Base-by-base conservation (phyloP, 2,329 filamentous ascomycete genomes). In the Diaporthe ilicicola region DNA sequence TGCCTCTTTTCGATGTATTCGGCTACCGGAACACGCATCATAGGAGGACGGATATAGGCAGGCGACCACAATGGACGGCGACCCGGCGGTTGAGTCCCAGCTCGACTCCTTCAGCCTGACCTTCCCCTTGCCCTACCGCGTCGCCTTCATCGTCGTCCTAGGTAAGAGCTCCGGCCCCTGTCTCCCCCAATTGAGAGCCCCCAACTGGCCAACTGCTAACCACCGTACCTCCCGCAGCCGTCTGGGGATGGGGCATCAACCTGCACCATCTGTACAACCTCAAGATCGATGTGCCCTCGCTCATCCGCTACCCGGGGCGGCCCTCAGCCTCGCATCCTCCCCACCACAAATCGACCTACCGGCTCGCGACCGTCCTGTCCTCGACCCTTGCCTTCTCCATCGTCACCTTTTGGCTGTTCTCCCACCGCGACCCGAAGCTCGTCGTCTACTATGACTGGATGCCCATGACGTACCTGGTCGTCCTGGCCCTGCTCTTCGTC, bases 211-310 rank as follows among this genome's bases (percentile, higher is more conserved):
- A 22, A 22, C 13, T 65, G 71, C 70, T 73, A 34, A 75, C 55
- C 17, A 9, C 10, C 15, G 13, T 29, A 2, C 27, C 64, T 46
- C 4, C 55, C 56, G 39, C 71, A 97, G 94, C 94, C 76, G 91
- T 97, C 78, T 98, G 95, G 95, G 94, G 94, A 80, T 99, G 95
- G 94, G 94, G 92, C 75, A 82, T 93, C 76, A 98, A 98, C 84
- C 89, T 98, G 50, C 94, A 98, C 79, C 95, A 94, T 83, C 90
- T 98, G 72, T 87, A 92, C 77, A 83, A 90, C 71, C 86, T 91
- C 77, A 93, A 93, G 79, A 97, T 99, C 84, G 94, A 98, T 81
- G 93, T 97, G 69, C 93, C 94, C 24, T 87, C 90, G 39, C 87
- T 98, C 70, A 94, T 98, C 77, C 91, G 93, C 81, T 98, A 98